These are phyloP conservation scores for Flagelloscypha sp. DNA, from an alignment of 768 basidiomycete genomes.

Conservation along the genomic window DNA sequence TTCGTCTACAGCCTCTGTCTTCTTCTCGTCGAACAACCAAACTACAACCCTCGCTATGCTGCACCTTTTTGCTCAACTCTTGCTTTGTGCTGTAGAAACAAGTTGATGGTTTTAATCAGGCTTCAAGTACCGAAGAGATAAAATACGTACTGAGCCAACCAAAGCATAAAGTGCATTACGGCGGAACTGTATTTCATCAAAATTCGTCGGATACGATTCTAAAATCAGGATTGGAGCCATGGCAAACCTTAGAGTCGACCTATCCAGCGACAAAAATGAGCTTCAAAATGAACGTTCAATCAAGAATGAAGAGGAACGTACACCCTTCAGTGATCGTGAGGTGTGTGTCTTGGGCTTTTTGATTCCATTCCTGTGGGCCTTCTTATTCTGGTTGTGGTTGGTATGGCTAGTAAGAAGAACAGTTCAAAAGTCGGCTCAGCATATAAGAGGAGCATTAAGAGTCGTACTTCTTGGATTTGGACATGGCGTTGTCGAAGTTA, in stretches of 20 bases:
- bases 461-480: constrained; percentile 95
- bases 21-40: too few relatives aligned
- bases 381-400: constrained; percentile 94
- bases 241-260: constrained; percentile 74
- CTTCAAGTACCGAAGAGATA: neutral
- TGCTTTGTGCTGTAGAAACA: constrained; percentile 48
- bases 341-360: constrained; percentile 68
- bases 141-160: constrained; percentile 57
- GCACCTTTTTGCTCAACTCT: constrained; percentile 50
- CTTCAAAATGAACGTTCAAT: constrained; percentile 5
- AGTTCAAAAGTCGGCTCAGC: constrained; percentile 7
- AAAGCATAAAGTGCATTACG: constrained; percentile 71
- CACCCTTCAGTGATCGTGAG: constrained; percentile 83
- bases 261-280: constrained; percentile 19
- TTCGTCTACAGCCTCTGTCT: too few relatives aligned
- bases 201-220: constrained; percentile 9
- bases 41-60: too few relatives aligned
- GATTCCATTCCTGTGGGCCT: constrained; percentile 98
- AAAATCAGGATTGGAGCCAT: constrained; percentile 3
- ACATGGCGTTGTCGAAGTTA: constrained; percentile 58
- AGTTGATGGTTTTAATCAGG: constrained; percentile 6
- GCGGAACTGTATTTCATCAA: constrained; percentile 54
- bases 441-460: constrained; percentile 7
- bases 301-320: constrained; percentile 37
- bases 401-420: constrained; percentile 50